Evolutionary conservation across 2,329 filamentous ascomycete genomes (phyloP).

Genomic region (Fusarium sp.): DNA sequence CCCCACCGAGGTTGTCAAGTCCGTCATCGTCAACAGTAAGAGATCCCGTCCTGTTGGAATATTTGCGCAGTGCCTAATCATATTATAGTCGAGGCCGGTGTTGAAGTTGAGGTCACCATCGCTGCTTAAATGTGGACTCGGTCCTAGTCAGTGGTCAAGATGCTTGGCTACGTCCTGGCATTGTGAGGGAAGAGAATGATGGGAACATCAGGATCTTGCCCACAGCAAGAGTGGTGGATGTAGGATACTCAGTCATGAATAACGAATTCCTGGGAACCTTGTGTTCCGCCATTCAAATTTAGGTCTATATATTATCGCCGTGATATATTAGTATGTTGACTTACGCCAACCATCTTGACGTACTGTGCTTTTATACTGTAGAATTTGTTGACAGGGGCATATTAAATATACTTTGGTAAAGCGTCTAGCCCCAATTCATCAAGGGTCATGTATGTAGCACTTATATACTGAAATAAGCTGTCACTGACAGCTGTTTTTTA

Average conservation of each 20-base stretch:
- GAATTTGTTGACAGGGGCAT: not conserved
- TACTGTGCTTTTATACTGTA: not conserved
- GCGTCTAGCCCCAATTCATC: not conserved
- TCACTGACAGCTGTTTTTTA: too few species aligned
- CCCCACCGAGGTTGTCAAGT: conserved; percentile 97
- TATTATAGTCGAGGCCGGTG: conserved; percentile 78
- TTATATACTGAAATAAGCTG: too few species aligned
- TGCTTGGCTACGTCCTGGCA: conserved; percentile 28
- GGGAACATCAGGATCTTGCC: conserved; percentile 35
- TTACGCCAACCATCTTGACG: not conserved
- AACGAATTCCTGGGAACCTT: conserved; percentile 43
- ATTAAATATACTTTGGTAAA: not conserved
- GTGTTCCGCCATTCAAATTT: conserved; percentile 34
- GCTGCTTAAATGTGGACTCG: conserved; percentile 65
- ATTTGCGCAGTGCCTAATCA: conserved; percentile 21
- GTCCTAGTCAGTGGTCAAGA: conserved; percentile 19
- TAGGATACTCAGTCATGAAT: conserved; percentile 41
- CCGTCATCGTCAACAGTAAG: conserved; percentile 88
- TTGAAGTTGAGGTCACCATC: conserved; percentile 94
- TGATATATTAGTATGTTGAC: not conserved
- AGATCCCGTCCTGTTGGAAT: not conserved
- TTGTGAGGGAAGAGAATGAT: conserved; percentile 45
- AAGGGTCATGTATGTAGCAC: not conserved
- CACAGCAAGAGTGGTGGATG: conserved; percentile 36
- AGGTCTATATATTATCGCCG: not conserved